A percentile compares a stretch with the other conserved stretches of the same genome.
Conservation (phyloP, 257 asterid genomes). For the Orobanche coerulescens region DNA sequence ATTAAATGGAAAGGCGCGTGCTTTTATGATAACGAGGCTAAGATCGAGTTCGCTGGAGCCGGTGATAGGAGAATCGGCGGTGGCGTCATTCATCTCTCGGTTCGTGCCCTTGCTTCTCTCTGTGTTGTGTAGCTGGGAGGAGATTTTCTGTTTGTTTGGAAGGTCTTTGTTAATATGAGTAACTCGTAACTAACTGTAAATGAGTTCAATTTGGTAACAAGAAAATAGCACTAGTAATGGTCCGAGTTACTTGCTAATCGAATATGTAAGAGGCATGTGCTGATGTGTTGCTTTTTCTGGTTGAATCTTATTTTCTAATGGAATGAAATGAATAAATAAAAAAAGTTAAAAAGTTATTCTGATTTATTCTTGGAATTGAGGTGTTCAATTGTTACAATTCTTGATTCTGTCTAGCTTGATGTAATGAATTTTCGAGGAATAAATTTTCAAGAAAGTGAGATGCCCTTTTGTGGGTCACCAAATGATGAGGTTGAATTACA, state of each 20-base stretch:
- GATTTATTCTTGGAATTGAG: not conserved
- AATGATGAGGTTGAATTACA: not conserved
- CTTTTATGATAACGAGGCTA: slow-evolving; percentile 64
- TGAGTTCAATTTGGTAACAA: not conserved
- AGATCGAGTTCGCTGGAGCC: slow-evolving; percentile 47
- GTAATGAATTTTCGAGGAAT: not conserved
- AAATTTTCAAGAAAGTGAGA: not conserved
- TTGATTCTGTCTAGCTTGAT: not conserved
- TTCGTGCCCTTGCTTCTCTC: slow-evolving; percentile 25
- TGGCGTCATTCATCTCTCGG: slow-evolving; percentile 68
- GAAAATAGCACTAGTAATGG: not conserved
- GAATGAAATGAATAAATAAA: not conserved
- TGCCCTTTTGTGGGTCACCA: not conserved
- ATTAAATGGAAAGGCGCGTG: slow-evolving; percentile 91
- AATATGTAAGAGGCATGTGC: not conserved
- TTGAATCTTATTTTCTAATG: not conserved
- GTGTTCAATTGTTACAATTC: not conserved
- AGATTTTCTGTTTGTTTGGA: not conserved
- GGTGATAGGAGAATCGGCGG: slow-evolving; percentile 91
- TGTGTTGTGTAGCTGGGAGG: not conserved
- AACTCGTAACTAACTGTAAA: not conserved
- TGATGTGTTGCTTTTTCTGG: not conserved
- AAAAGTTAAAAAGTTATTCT: not conserved
- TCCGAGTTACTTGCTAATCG: not conserved
- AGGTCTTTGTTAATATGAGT: not conserved